Evolutionary conservation across 495 filamentous ascomycete species (phyloP), one percentile per base, ranked within the genome.

Genomic region (Neurospora discreta): DNA sequence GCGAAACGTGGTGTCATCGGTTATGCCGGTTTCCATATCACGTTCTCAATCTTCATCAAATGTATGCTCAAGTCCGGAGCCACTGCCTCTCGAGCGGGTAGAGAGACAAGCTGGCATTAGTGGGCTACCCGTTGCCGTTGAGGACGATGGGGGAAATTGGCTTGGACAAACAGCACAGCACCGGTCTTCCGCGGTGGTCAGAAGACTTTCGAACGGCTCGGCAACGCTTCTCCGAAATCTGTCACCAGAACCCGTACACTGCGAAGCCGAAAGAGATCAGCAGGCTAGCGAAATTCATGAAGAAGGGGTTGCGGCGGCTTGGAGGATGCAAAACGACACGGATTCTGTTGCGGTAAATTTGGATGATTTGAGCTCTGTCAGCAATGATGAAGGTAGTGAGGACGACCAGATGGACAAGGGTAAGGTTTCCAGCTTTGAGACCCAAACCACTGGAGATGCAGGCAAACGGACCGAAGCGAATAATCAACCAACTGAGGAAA

Each of bases 261-360:
- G 68, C 70, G 33, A 77, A 46, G 39, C 33, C 67, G 58, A 78
- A 68, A 36, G 68, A 20, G 73, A 68, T 43, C 65, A 74, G 42
- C 6, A 70, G 23, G 79, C 68, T n/a, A 71, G 71, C 30, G 77
- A 74, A 11, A 84, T 81, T 70, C 77, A 70, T 1, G 82, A 89
- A 69, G 83, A 82, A 30, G 74, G 88, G 33, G 78, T 87, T 15
- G 73, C 81, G 18, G 79, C 79, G 74, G 79, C 68, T 74, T 81
- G 44, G 74, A 76, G 16, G 15, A 68, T 40, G 39, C 73, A 33
- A 33, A 79, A 82, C 36, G 82, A 85, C 67, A 75, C 69, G 39
- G 83, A 83, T 30, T 89, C 88, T 23, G 69, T 89, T 39, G 84
- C 79, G 52, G 88, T 86, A 15, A 87, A 84, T 20, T 73, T 89